A percentile compares a stretch with the other conserved stretches of the same genome.
Conservation (phyloP, 2,329 filamentous ascomycete genomes). For the Cryphonectria japonica region DNA sequence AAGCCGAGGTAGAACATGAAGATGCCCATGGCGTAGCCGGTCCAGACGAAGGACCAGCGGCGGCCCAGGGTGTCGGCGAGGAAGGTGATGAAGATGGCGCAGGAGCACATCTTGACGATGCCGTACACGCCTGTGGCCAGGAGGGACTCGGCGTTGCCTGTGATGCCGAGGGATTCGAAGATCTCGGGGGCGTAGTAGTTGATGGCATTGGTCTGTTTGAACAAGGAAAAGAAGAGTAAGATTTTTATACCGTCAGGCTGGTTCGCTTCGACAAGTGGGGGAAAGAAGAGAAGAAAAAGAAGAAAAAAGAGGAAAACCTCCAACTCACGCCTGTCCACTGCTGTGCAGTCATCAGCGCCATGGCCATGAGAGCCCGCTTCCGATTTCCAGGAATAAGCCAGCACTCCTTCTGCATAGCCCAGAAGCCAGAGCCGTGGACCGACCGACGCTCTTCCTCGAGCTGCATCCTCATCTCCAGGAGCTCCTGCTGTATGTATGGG, state of each 20-base stretch:
- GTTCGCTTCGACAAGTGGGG: too few relatives aligned
- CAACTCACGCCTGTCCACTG: constrained; percentile 65
- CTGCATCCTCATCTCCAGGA: constrained; percentile 38
- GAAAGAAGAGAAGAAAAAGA: background rate
- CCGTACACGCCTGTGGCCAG: constrained; percentile 68
- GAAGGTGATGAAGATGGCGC: constrained; percentile 62
- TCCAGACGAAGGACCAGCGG: constrained; percentile 61
- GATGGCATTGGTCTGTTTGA: constrained; percentile 34
- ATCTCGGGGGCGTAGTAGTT: constrained; percentile 42
- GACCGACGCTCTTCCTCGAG: constrained; percentile 37
- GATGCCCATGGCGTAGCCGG: constrained; percentile 38
- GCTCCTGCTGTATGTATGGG: constrained; percentile 42
- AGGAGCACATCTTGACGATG: constrained; percentile 63
- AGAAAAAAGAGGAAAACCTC: background rate
- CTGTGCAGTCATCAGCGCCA: constrained; percentile 67
- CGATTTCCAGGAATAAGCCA: constrained; percentile 47
- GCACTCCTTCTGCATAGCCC: constrained; percentile 35
- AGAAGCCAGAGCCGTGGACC: constrained; percentile 32
- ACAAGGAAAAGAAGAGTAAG: too few relatives aligned
- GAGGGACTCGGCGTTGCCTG: constrained; percentile 54
- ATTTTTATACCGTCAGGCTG: background rate
- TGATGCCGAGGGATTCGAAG: constrained; percentile 42
- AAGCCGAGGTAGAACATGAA: constrained; percentile 65
- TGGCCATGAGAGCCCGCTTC: constrained; percentile 42
- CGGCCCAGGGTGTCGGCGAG: constrained; percentile 64